phyloP scores from a whole-genome alignment of 768 basidiomycete genomes.

The Tricholoma matsutake region DNA sequence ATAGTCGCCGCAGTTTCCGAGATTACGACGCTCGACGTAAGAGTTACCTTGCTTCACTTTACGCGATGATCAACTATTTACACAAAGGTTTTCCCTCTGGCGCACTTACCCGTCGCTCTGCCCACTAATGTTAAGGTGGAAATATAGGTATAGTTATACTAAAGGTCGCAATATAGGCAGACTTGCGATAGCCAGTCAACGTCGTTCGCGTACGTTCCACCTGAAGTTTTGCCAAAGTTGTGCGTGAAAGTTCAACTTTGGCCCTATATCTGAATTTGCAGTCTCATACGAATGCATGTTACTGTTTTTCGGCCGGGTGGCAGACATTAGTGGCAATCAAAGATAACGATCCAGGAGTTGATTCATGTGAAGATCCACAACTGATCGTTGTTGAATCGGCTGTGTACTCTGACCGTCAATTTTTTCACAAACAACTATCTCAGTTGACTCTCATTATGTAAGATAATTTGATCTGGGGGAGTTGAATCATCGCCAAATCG shows the following conservation, averaged over 20 bases:
- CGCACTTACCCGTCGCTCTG: not conserved
- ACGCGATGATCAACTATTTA: not conserved
- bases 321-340: too few relatives aligned
- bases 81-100: not conserved
- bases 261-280: not conserved
- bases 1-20: not conserved
- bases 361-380: too few relatives aligned
- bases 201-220: not conserved
- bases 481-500: too few relatives aligned
- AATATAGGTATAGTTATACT: not conserved
- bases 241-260: not conserved
- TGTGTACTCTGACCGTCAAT: too few relatives aligned
- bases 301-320: conserved; percentile 2
- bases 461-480: too few relatives aligned
- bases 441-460: too few relatives aligned
- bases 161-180: not conserved
- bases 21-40: not conserved
- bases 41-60: not conserved
- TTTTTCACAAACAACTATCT: too few relatives aligned
- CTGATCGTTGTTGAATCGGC: too few relatives aligned
- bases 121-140: not conserved
- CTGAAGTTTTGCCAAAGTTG: too few relatives aligned
- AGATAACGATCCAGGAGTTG: too few relatives aligned
- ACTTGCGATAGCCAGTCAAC: conserved; percentile 1
- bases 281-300: not conserved